A percentile compares a stretch with the other conserved stretches of the same genome.
Conservation (phyloP, 352 stramenopile species). For the Bremia lactucae region DNA sequence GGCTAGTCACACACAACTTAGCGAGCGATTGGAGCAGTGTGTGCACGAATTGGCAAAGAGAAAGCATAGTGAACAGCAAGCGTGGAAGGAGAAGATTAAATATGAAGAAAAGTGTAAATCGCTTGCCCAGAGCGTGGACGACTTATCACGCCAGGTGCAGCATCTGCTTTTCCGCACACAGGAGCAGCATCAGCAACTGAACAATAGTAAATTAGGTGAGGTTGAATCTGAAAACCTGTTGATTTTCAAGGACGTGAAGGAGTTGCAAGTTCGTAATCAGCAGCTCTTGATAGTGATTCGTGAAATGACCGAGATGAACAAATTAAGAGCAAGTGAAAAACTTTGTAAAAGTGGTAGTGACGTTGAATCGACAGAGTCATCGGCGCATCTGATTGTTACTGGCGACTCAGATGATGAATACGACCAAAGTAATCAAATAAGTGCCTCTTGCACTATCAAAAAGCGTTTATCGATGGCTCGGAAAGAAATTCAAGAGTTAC, state of each 20-base stretch:
- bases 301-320: slow-evolving; percentile 52
- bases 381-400: slow-evolving; percentile 40
- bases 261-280: slow-evolving; percentile 89
- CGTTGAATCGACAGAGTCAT: slow-evolving; percentile 9
- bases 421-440: slow-evolving; percentile 22
- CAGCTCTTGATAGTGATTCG: slow-evolving; percentile 77
- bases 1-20: slow-evolving; percentile 70
- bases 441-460: slow-evolving; percentile 26
- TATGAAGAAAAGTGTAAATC: slow-evolving; percentile 66
- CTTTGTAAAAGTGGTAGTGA: slow-evolving; percentile 6
- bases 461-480: slow-evolving; percentile 46
- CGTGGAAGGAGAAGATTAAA: slow-evolving; percentile 47
- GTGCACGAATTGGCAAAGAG: slow-evolving; percentile 65
- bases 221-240: slow-evolving; percentile 66
- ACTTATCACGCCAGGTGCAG: slow-evolving; percentile 90
- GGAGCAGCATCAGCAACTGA: slow-evolving; percentile 23
- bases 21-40: slow-evolving; percentile 46
- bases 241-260: slow-evolving; percentile 76
- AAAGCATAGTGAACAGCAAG: slow-evolving; percentile 55
- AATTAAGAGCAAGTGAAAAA: slow-evolving; percentile 12
- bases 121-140: slow-evolving; percentile 72
- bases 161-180: slow-evolving; percentile 72
- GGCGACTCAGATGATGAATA: slow-evolving; percentile 58
- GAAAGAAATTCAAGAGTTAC: slow-evolving; percentile 76
- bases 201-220: slow-evolving; percentile 15